Percentiles rank a stretch among this genome's conserved stretches.
Evolutionary conservation across 768 basidiomycete genomes (phyloP).

Genomic region (Suillus americanus): DNA sequence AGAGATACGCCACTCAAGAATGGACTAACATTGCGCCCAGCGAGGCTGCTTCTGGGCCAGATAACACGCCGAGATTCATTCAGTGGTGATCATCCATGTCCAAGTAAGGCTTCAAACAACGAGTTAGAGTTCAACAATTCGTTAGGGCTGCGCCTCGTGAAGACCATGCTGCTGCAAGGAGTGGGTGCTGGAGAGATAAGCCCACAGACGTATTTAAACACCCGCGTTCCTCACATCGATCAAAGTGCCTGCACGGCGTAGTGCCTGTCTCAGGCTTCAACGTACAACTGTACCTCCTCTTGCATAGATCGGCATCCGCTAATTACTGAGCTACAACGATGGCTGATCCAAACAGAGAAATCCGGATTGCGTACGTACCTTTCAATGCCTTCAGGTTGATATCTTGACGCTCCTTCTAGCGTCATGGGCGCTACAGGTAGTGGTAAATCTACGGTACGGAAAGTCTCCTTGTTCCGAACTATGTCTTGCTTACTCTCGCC

Average conservation of each 20-base stretch:
- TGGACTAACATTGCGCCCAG: background rate
- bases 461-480: background rate
- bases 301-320: background rate
- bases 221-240: background rate
- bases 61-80: background rate
- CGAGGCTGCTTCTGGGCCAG: background rate
- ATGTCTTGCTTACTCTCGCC: background rate
- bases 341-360: constrained; percentile 27
- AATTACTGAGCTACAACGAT: constrained; percentile 14
- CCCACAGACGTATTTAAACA: constrained; percentile 3
- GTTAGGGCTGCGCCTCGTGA: background rate
- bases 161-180: constrained; percentile 8
- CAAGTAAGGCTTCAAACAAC: background rate
- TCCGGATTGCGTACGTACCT: constrained; percentile 31
- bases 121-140: background rate
- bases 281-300: background rate
- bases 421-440: constrained; percentile 36
- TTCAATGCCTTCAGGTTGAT: background rate
- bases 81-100: background rate
- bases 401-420: constrained; percentile 11
- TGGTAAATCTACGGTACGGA: constrained; percentile 35
- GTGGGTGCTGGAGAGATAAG: background rate
- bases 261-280: background rate
- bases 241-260: background rate
- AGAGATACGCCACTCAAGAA: background rate